Base-by-base conservation (phyloP, 2,329 filamentous ascomycete genomes). In the Xylariaceae sp. region DNA sequence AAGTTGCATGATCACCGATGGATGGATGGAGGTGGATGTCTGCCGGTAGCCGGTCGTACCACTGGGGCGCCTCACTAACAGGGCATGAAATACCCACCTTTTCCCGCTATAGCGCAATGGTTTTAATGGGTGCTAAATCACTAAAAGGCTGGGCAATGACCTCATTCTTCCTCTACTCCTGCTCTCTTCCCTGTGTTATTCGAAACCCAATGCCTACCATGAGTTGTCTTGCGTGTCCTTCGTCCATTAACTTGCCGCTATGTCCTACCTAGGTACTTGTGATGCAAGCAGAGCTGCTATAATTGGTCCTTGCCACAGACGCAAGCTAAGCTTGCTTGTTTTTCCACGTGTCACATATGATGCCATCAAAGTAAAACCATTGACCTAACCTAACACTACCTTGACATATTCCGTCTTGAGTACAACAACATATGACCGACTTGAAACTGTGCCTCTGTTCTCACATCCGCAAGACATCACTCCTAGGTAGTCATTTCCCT, bases 101-200 rank as follows among this genome's bases (percentile, higher is more conserved):
- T 31, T 23, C 16, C 40, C 33, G 39, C 53, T 49, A 41, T 56
- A 60, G 14, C 39, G 11, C 28, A 34, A 12, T 29, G 37, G 43
- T 53, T 36, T 43, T 53, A 46, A 23, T 24, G 12, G 39, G 16
- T 28, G 17, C 33, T 29, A 33, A 36, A 6, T 55, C 51, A 48
- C 56, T 61, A 28, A 14, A 24, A 14, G 5, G 28, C 28, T 36
- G 8, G 16, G 9, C 29, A 19, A 62, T 62, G 60, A 62, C 60
- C 56, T 62, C 60, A 62, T 62, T n/a, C 26, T 19, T 24, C 9
- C 28, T 19, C 34, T 55, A 31, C 37, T 44, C 50, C 55, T 19
- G 16, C 29, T 12, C 34, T 11, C 50, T 51, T 60, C 44, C 58
- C 43, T 56, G 57, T 43, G 14, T 23, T 33, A 16, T 37, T 17